A percentile compares a stretch with the other conserved stretches of the same genome.
phyloP scores from a whole-genome alignment of 148 eudicot genomes.

The Euryodendron excelsum region DNA sequence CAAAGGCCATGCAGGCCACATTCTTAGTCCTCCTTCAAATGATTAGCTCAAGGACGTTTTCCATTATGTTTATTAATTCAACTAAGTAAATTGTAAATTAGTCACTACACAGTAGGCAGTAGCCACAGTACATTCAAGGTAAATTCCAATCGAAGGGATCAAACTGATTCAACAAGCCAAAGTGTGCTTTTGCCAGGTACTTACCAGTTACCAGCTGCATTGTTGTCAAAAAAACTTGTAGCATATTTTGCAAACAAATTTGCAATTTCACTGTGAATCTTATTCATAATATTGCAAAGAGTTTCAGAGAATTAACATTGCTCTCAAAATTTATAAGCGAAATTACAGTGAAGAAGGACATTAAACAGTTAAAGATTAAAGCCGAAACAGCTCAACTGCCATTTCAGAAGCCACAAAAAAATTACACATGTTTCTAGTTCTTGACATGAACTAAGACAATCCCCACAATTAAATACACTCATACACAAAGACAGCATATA shows the following conservation, averaged over 20 bases:
- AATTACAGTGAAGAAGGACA: neutral
- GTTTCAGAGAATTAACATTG: neutral
- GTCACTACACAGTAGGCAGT: too few species aligned
- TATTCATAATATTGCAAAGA: neutral
- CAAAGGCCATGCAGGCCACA: too few species aligned
- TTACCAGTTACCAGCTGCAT: too few species aligned
- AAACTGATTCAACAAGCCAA: neutral
- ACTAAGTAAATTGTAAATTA: neutral
- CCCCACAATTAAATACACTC: neutral
- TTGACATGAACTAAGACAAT: neutral
- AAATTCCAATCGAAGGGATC: too few species aligned
- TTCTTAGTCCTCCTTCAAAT: constrained; percentile 1
- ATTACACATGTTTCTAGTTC: neutral
- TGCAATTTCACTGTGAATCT: neutral
- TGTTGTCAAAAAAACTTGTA: neutral
- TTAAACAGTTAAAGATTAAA: neutral
- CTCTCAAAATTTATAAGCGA: neutral
- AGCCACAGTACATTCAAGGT: too few species aligned
- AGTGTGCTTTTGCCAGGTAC: too few species aligned
- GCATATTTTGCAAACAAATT: neutral
- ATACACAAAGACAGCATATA: neutral
- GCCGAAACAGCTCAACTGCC: neutral
- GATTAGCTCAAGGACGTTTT: neutral
- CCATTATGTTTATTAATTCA: neutral
- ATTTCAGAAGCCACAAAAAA: neutral